Percentiles rank a stretch among this genome's conserved stretches.
Evolutionary conservation across 805 yeast genomes (phyloP).

Genomic region (Lachancea kluyveri): DNA sequence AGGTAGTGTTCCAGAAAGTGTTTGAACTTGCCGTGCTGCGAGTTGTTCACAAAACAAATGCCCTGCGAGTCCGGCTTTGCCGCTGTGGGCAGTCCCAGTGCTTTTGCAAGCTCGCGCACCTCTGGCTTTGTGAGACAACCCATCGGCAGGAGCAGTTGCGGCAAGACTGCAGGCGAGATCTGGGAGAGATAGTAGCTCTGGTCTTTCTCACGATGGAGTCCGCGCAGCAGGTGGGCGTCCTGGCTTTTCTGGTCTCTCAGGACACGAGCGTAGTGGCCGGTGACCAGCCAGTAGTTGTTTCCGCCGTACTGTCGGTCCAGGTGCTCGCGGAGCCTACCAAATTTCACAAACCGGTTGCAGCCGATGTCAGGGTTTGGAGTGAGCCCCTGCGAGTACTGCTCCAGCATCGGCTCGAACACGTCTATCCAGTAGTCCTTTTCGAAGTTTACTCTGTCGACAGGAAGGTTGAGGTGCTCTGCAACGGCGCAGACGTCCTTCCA

Average conservation of each 20-base stretch:
- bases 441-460: constrained; percentile 71
- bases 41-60: constrained; percentile 73
- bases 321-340: constrained; percentile 67
- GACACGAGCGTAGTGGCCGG: constrained; percentile 75
- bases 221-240: constrained; percentile 45
- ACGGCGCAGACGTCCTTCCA: constrained; percentile 78
- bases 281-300: constrained; percentile 74
- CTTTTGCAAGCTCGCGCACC: constrained; percentile 61
- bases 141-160: constrained; percentile 64
- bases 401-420: constrained; percentile 90
- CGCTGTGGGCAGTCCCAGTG: constrained; percentile 51
- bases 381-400: constrained; percentile 57
- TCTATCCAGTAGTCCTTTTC: constrained; percentile 90
- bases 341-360: constrained; percentile 81
- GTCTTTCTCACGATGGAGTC: constrained; percentile 60
- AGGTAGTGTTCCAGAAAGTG: constrained; percentile 72
- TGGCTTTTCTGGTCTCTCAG: constrained; percentile 38
- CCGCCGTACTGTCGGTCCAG: constrained; percentile 36
- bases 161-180: constrained; percentile 41
- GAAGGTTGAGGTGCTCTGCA: constrained; percentile 54
- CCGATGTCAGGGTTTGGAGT: constrained; percentile 96
- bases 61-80: constrained; percentile 93
- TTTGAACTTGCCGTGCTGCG: constrained; percentile 57
- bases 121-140: constrained; percentile 73
- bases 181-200: constrained; percentile 88